These are phyloP conservation scores for Diaporthe citriasiana DNA, from an alignment of 2,329 filamentous ascomycete species.

Conservation along the genomic window DNA sequence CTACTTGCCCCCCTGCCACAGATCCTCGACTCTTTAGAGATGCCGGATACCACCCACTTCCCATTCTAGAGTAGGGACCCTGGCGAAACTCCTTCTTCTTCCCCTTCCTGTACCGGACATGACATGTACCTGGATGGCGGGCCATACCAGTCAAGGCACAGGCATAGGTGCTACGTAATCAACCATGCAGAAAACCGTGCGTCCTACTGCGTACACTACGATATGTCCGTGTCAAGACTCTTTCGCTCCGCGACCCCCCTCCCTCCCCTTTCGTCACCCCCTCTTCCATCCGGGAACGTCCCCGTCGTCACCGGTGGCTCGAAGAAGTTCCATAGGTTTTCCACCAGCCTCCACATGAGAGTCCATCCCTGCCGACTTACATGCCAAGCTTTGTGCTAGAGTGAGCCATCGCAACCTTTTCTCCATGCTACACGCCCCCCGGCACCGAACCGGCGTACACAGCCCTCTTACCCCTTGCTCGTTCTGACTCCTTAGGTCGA, in stretches of 20 bases:
- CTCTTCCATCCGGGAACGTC: conserved; percentile 16
- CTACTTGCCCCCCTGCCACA: conserved; percentile 11
- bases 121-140: conserved; percentile 9
- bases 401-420: conserved; percentile 38
- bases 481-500: conserved; percentile 32
- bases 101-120: conserved; percentile 4
- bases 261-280: conserved; percentile 20
- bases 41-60: conserved; percentile 33
- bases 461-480: conserved; percentile 35
- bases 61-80: conserved; percentile 21
- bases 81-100: conserved; percentile 6
- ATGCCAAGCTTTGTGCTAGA: conserved; percentile 43
- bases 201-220: neutral
- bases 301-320: conserved; percentile 17
- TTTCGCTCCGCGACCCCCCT: neutral
- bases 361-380: conserved; percentile 33
- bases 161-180: conserved; percentile 24
- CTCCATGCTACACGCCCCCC: conserved; percentile 39
- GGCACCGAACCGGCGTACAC: conserved; percentile 40
- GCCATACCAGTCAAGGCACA: conserved; percentile 13
- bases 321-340: conserved; percentile 38
- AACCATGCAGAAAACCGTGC: conserved; percentile 18
- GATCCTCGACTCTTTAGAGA: conserved; percentile 32
- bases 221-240: conserved; percentile 18
- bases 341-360: conserved; percentile 28